These are phyloP conservation scores for Amanita pallidorosea DNA, from an alignment of 768 basidiomycete species.

Conservation along the genomic window DNA sequence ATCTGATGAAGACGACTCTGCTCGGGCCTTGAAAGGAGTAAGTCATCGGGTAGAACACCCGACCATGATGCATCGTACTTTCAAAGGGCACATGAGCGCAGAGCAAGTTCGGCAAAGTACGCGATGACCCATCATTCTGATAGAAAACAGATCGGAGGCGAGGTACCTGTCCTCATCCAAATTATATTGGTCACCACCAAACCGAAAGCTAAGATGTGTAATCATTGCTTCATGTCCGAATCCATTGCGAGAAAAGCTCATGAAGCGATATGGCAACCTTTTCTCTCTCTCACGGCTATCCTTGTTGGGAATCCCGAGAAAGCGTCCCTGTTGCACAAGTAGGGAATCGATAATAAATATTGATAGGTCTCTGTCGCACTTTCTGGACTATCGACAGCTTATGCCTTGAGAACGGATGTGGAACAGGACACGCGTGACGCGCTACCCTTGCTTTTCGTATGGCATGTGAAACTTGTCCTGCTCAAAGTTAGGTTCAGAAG, in stretches of 20 bases:
- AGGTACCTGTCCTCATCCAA: background rate
- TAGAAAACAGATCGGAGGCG: background rate
- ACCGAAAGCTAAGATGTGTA: background rate
- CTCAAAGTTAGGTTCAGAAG: background rate
- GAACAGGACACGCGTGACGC: constrained; percentile 46
- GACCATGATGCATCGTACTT: no score
- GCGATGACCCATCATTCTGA: background rate
- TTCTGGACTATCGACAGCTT: constrained; percentile 40
- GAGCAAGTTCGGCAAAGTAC: background rate
- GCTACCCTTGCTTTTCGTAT: constrained; percentile 46
- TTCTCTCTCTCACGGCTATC: constrained; percentile 25
- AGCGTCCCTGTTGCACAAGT: constrained; percentile 43
- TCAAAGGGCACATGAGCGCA: no score
- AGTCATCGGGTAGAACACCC: no score
- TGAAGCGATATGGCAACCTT: constrained; percentile 23
- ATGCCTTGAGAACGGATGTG: constrained; percentile 31
- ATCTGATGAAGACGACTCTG: no score
- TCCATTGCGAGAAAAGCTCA: constrained; percentile 10
- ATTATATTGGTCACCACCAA: background rate
- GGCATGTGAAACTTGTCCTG: background rate
- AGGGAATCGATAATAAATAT: constrained; percentile 1
- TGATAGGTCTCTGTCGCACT: constrained; percentile 36
- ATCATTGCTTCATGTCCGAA: background rate
- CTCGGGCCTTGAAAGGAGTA: no score
- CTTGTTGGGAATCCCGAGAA: constrained; percentile 28